These are phyloP conservation scores for Proteromonas lacertae DNA, from an alignment of 352 stramenopile genomes.

Conservation along the genomic window DNA sequence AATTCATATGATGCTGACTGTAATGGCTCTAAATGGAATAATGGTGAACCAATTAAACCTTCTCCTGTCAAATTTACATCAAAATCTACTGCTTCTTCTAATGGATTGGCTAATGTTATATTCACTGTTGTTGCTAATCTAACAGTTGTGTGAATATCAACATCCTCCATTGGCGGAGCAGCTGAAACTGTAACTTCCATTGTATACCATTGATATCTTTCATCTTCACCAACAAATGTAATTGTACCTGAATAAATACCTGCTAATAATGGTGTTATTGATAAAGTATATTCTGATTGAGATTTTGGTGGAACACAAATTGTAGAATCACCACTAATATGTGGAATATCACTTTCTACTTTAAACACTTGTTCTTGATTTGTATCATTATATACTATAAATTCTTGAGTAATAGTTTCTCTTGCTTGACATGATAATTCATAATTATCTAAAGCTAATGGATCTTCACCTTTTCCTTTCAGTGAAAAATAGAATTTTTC, in stretches of 20 bases:
- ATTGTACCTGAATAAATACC: slow-evolving; percentile 56
- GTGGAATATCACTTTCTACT: slow-evolving; percentile 55
- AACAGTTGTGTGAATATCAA: slow-evolving; percentile 37
- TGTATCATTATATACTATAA: not conserved
- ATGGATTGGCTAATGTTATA: slow-evolving; percentile 47
- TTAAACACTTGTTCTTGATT: slow-evolving; percentile 16
- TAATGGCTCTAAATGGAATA: slow-evolving; percentile 21
- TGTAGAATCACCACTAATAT: slow-evolving; percentile 26
- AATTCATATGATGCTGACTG: slow-evolving; percentile 36
- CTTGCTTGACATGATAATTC: slow-evolving; percentile 36
- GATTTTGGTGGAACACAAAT: slow-evolving; percentile 19
- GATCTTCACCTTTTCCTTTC: slow-evolving; percentile 35
- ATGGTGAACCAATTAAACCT: slow-evolving; percentile 30
- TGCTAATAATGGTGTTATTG: slow-evolving; percentile 46
- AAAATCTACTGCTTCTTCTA: slow-evolving; percentile 36
- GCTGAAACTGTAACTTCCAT: slow-evolving; percentile 27
- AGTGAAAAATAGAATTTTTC: slow-evolving; percentile 53
- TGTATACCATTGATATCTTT: slow-evolving; percentile 60
- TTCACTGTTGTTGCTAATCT: slow-evolving; percentile 38
- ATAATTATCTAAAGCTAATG: slow-evolving; percentile 45
- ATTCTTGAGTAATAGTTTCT: slow-evolving; percentile 16
- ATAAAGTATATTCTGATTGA: slow-evolving; percentile 34
- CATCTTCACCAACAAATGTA: slow-evolving; percentile 41
- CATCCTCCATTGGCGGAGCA: slow-evolving; percentile 18
- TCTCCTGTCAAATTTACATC: slow-evolving; percentile 32